Evolutionary conservation across 2,329 filamentous ascomycete species (phyloP).

Genomic region (Claviceps fusiformis): DNA sequence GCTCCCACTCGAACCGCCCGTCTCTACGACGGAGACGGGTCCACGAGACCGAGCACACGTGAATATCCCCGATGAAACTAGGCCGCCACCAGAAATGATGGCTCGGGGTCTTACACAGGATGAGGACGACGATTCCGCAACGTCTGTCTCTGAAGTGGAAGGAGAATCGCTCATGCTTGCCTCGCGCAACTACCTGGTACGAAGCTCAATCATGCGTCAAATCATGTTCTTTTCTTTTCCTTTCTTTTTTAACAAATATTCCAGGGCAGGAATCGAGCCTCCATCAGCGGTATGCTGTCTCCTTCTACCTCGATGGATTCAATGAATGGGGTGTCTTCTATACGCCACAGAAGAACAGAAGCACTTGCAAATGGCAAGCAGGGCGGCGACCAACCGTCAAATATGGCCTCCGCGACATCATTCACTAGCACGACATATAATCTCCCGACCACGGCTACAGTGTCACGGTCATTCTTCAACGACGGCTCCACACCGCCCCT

Average conservation of each 20-base stretch:
- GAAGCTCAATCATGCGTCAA: slow-evolving; percentile 10
- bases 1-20: slow-evolving; percentile 80
- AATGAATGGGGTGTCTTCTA: slow-evolving; percentile 55
- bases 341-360: slow-evolving; percentile 43
- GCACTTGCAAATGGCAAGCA: slow-evolving; percentile 29
- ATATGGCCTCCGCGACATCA: slow-evolving; percentile 45
- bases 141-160: slow-evolving; percentile 76
- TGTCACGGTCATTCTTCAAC: slow-evolving; percentile 80
- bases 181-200: slow-evolving; percentile 56
- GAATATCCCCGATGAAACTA: slow-evolving; percentile 75
- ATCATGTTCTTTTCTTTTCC: not conserved
- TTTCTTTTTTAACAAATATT: not conserved
- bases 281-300: slow-evolving; percentile 59
- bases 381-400: slow-evolving; percentile 29
- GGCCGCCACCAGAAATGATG: slow-evolving; percentile 83
- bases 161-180: slow-evolving; percentile 56
- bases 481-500: slow-evolving; percentile 68
- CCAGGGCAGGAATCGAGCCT: slow-evolving; percentile 50
- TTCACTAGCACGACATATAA: slow-evolving; percentile 47
- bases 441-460: slow-evolving; percentile 42
- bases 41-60: slow-evolving; percentile 83
- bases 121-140: slow-evolving; percentile 76
- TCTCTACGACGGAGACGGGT: slow-evolving; percentile 65
- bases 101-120: slow-evolving; percentile 68
- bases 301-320: slow-evolving; percentile 88